Evolutionary conservation across 129 eudicot genomes (phyloP).

Genomic region (Solidago caesia): DNA sequence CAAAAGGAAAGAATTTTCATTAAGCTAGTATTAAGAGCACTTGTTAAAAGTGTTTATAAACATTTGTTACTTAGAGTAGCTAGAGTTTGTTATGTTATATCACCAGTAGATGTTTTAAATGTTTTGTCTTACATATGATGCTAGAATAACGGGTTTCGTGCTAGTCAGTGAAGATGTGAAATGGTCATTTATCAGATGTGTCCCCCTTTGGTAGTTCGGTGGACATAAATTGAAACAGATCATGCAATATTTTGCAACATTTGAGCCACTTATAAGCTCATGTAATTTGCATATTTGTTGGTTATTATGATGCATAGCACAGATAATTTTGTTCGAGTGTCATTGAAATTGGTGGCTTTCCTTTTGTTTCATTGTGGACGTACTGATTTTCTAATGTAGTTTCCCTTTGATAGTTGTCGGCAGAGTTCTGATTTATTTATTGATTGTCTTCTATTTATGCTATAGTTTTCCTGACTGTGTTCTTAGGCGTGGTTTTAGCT

Average conservation of each 20-base stretch:
- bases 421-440: neutral
- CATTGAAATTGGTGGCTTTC: neutral
- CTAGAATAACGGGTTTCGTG: conserved; percentile 3
- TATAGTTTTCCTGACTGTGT: neutral
- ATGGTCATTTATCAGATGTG: neutral
- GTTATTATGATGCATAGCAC: conserved; percentile 5
- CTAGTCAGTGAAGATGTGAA: neutral
- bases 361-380: neutral
- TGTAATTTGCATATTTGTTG: neutral
- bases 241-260: neutral
- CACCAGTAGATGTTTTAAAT: neutral
- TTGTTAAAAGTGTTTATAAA: too few relatives aligned
- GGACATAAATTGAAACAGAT: neutral
- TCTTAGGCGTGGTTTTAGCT: conserved; percentile 54
- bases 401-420: neutral
- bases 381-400: neutral
- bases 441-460: neutral
- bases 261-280: neutral
- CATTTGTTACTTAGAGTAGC: too few relatives aligned
- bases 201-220: neutral
- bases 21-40: too few relatives aligned
- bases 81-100: conserved; percentile 23
- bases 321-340: too few relatives aligned
- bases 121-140: neutral
- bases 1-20: conserved; percentile 79